Conservation (phyloP, 805 yeast genomes). For the Wickerhamiella dianesei region DNA sequence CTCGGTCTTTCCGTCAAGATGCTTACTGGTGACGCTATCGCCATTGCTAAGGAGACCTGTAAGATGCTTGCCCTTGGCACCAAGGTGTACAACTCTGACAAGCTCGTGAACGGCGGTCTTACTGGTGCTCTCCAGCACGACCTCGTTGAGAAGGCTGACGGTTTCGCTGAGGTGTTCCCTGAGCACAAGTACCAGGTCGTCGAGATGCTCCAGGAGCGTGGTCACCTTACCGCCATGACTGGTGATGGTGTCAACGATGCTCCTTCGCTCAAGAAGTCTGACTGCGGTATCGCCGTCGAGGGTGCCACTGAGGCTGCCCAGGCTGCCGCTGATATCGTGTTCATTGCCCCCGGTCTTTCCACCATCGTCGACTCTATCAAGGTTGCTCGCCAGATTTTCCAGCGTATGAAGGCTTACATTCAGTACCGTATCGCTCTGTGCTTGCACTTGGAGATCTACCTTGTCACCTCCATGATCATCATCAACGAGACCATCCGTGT, state of each 20-base stretch:
- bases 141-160: conserved; percentile 94
- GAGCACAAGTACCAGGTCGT: conserved; percentile 95
- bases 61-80: conserved; percentile 95
- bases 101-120: conserved; percentile 91
- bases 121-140: conserved; percentile 97
- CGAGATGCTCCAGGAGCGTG: conserved; percentile 88
- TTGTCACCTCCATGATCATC: conserved; percentile 93
- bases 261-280: conserved; percentile 93
- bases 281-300: conserved; percentile 94
- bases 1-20: conserved; percentile 93
- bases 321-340: conserved; percentile 93
- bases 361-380: conserved; percentile 88
- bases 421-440: conserved; percentile 96
- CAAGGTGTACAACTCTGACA: conserved; percentile 92
- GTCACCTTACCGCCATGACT: conserved; percentile 97
- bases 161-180: conserved; percentile 98
- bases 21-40: conserved; percentile 98
- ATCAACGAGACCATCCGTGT: conserved; percentile 75
- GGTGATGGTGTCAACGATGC: conserved; percentile 99
- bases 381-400: conserved; percentile 95
- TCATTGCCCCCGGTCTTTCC: conserved; percentile 90
- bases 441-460: conserved; percentile 84
- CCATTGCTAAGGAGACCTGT: conserved; percentile 97
- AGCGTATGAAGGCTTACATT: conserved; percentile 97
- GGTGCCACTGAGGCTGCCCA: conserved; percentile 97